These are phyloP conservation scores for Starmerella khaoyaiensis DNA, from an alignment of 805 yeast species.

Conservation along the genomic window DNA sequence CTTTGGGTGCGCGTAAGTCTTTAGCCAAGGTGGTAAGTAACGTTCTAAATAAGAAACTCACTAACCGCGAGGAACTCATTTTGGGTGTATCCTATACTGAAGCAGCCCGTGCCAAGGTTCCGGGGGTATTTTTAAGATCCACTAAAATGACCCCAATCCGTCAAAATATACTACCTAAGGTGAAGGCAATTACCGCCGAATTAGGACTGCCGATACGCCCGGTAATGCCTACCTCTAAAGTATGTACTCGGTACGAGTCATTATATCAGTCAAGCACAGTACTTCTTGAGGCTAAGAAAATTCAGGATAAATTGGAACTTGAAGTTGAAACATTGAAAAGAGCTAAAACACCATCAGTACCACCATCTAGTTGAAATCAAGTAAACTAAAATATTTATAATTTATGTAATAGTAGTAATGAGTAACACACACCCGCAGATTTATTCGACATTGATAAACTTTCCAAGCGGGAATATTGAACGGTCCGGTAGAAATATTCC, in stretches of 20 bases:
- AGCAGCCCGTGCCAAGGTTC: conserved; percentile 35
- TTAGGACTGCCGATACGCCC: conserved; percentile 71
- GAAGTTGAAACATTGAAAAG: conserved; percentile 41
- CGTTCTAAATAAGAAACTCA: conserved; percentile 40
- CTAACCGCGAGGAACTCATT: conserved; percentile 67
- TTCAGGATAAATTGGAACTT: conserved; percentile 73
- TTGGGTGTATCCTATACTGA: conserved; percentile 55
- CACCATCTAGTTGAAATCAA: too few species aligned
- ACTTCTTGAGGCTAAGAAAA: conserved; percentile 71
- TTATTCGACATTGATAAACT: too few species aligned
- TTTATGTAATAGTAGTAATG: too few species aligned
- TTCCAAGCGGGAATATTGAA: too few species aligned
- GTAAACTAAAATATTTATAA: too few species aligned
- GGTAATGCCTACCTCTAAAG: conserved; percentile 71
- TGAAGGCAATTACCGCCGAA: conserved; percentile 54
- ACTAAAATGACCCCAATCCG: conserved; percentile 64
- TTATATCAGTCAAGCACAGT: conserved; percentile 56
- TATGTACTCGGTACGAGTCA: conserved; percentile 64
- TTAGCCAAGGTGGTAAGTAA: conserved; percentile 21
- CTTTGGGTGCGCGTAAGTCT: conserved; percentile 12
- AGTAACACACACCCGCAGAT: too few species aligned
- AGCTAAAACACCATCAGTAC: too few species aligned
- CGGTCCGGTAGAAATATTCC: too few species aligned
- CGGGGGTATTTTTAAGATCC: conserved; percentile 78
- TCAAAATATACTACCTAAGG: conserved; percentile 57